Conservation (phyloP, 106 monocot genomes). For the Xerophyta viscosa region DNA sequence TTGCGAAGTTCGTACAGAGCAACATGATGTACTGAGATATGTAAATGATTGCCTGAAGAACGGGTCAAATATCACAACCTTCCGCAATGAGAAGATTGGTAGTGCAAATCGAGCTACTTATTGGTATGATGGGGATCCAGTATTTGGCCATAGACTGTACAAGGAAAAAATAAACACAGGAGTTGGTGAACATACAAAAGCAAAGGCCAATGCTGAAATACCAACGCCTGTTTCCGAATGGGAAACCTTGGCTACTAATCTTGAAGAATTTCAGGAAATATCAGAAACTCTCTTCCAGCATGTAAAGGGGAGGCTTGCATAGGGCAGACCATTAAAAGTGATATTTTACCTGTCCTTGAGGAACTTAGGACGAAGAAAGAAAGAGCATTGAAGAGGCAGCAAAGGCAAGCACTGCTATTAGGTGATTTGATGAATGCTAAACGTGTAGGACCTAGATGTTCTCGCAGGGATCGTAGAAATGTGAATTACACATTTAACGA, state of each 20-base stretch:
- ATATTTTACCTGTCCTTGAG: conserved; percentile 62
- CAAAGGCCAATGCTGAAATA: conserved; percentile 16
- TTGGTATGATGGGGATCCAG: conserved; percentile 77
- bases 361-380: conserved; percentile 72
- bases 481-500: conserved; percentile 82
- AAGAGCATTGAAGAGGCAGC: conserved; percentile 41
- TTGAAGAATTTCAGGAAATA: conserved; percentile 61
- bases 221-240: conserved; percentile 28
- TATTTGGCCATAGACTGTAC: conserved; percentile 70
- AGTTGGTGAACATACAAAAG: conserved; percentile 24
- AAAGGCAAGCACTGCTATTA: conserved; percentile 19
- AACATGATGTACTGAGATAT: conserved; percentile 69
- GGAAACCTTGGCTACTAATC: conserved; percentile 62
- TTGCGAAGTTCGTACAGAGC: conserved; percentile 87
- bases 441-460: conserved; percentile 30
- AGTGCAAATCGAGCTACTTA: conserved; percentile 39
- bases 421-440: conserved; percentile 17
- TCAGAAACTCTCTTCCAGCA: no score
- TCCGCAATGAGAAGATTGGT: conserved; percentile 64
- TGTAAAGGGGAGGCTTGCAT: conserved; percentile 30
- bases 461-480: conserved; percentile 54
- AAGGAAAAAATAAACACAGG: conserved; percentile 31
- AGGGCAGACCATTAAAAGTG: conserved; percentile 45
- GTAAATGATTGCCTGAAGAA: conserved; percentile 54
- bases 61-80: conserved; percentile 39